Percentiles rank a stretch among this genome's conserved stretches.
Conservation (phyloP, 495 filamentous ascomycete species). For the Penicillium roqueforti region DNA sequence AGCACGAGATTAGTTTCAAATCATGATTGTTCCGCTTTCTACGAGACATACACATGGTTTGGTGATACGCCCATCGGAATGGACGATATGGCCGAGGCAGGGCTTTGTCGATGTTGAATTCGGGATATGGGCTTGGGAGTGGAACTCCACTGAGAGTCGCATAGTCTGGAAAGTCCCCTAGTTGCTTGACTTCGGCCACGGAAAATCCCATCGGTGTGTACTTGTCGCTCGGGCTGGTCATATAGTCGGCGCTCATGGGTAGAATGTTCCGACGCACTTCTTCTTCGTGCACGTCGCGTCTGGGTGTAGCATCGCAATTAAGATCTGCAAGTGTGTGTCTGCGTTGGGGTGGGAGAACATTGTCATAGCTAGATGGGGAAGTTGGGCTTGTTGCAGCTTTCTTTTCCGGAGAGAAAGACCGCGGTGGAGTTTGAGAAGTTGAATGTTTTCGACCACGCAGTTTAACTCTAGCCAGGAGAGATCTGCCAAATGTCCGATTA, state of each 20-base stretch:
- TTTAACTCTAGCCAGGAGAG: slow-evolving; percentile 13
- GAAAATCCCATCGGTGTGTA: slow-evolving; percentile 61
- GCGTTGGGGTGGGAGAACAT: slow-evolving; percentile 54
- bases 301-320: slow-evolving; percentile 17
- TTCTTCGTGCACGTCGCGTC: slow-evolving; percentile 27
- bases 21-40: not conserved
- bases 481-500: slow-evolving; percentile 7
- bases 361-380: slow-evolving; percentile 35
- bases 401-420: slow-evolving; percentile 53
- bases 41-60: slow-evolving; percentile 78
- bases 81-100: slow-evolving; percentile 71
- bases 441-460: slow-evolving; percentile 34
- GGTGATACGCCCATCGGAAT: slow-evolving; percentile 84
- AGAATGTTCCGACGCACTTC: slow-evolving; percentile 34
- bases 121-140: slow-evolving; percentile 58
- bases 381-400: slow-evolving; percentile 27
- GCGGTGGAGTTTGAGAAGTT: slow-evolving; percentile 51
- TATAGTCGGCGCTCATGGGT: slow-evolving; percentile 45
- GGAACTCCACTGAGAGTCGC: slow-evolving; percentile 73
- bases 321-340: slow-evolving; percentile 46
- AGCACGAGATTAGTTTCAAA: slow-evolving; percentile 9
- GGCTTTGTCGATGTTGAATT: slow-evolving; percentile 64
- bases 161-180: slow-evolving; percentile 86
- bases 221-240: slow-evolving; percentile 29
- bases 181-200: slow-evolving; percentile 62